Evolutionary conservation across 805 yeast genomes (phyloP), one percentile per base, ranked within the genome.

Genomic region (Phaffomyces antillensis): DNA sequence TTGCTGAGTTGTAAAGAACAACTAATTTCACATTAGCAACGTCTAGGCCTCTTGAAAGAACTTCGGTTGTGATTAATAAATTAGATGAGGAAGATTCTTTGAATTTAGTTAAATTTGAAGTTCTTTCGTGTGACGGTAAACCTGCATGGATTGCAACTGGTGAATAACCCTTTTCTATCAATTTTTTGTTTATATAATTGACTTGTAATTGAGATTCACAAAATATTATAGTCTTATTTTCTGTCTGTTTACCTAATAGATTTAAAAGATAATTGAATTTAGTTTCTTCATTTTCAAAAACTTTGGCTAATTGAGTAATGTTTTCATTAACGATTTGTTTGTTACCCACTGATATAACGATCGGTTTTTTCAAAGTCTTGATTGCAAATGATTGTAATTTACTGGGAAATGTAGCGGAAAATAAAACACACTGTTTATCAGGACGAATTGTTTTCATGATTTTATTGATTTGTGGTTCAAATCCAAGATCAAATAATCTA

Each of bases 401-500:
- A 7, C 75, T 67, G 0, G 97, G 96, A 54, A 93, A 89, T 0
- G 99, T 93, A 0, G 99, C 99, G 11, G 96, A 88, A 60, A 91
- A 93, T 24, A 93, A 65, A 4, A 90, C 91, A 16, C 93, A 85
- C 58, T 91, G 98, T 40, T 84, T 71, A 59, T 90, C 96, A 0
- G 93, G 93, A 40, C 97, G 71, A 3, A 87, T 72, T 33, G 84
- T 83, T 15, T 76, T 71, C 59, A 89, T 71, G 20, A 93, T 83
- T 55, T 87, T 86, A 53, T 76, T 79, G 5, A 93, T 88, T 59
- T 93, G 99, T 0, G 99, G 98, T 55, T 88, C 98, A 65, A 93
- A 93, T 1, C 99, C 99, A 75, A 93, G 70, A 62, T 93, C 99
- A 66, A 91, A 91, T 85, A 93, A 81, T 51, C 99, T 67, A 63